Evolutionary conservation across 257 asterid genomes (phyloP).

Genomic region (Plantago major): DNA sequence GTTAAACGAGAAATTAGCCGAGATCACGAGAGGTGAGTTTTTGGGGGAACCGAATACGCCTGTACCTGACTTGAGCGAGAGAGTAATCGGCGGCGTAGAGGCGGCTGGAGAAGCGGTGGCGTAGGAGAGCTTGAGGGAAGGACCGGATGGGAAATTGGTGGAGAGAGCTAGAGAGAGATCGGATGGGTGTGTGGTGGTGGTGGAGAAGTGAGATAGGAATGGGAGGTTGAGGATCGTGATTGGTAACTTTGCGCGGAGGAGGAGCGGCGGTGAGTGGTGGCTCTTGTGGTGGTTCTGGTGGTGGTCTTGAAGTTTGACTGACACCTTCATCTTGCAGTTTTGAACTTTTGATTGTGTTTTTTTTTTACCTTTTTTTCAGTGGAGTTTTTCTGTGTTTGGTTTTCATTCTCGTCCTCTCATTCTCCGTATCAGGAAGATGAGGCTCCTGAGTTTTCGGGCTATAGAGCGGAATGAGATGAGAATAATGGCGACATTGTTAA

Average conservation of each 20-base stretch:
- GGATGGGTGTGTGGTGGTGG: slow-evolving; percentile 80
- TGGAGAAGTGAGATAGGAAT: slow-evolving; percentile 74
- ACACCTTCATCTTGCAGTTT: slow-evolving; percentile 50
- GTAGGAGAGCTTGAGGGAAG: slow-evolving; percentile 69
- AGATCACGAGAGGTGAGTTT: slow-evolving; percentile 63
- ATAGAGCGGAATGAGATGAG: too few species aligned
- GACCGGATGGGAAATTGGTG: slow-evolving; percentile 63
- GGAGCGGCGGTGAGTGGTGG: slow-evolving; percentile 46
- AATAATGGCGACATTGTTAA: too few species aligned
- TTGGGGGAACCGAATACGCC: slow-evolving; percentile 82
- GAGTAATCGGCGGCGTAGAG: slow-evolving; percentile 45
- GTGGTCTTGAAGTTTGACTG: slow-evolving; percentile 55
- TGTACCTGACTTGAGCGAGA: slow-evolving; percentile 76
- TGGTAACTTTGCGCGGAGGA: slow-evolving; percentile 81
- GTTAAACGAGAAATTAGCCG: slow-evolving; percentile 71
- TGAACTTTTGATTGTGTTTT: neutral
- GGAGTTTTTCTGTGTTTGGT: too few species aligned
- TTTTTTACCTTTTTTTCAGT: neutral
- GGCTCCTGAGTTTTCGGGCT: too few species aligned
- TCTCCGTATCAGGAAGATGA: too few species aligned
- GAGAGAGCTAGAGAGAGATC: slow-evolving; percentile 77
- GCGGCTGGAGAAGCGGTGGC: slow-evolving; percentile 35
- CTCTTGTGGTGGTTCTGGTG: slow-evolving; percentile 22
- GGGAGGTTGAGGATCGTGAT: slow-evolving; percentile 68
- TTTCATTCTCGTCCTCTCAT: too few species aligned